Evolutionary conservation across 257 asterid genomes (phyloP).

Genomic region (Fraxinus excelsior): DNA sequence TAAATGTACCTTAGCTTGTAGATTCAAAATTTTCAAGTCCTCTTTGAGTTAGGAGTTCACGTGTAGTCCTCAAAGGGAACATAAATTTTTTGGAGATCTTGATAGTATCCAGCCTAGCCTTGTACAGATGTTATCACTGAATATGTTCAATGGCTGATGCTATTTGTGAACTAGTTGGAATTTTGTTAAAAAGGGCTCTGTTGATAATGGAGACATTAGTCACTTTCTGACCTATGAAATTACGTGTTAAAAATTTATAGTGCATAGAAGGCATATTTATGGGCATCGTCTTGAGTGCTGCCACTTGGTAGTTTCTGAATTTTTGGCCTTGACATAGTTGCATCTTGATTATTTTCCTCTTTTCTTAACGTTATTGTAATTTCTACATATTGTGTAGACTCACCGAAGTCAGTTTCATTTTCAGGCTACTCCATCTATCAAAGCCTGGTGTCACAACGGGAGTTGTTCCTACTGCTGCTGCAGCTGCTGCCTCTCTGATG

Average conservation of each 20-base stretch:
- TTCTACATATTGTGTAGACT: not conserved
- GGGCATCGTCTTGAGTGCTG: not conserved
- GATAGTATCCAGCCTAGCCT: too few relatives aligned
- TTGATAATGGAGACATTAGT: not conserved
- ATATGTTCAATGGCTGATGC: not conserved
- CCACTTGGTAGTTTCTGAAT: not conserved
- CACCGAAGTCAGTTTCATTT: conserved; percentile 3
- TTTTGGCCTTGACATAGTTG: not conserved
- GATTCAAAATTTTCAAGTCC: not conserved
- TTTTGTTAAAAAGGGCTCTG: not conserved
- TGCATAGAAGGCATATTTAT: conserved; percentile 1
- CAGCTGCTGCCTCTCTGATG: conserved; percentile 93
- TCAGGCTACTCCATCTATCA: conserved; percentile 91
- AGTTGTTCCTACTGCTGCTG: conserved; percentile 93
- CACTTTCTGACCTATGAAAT: not conserved
- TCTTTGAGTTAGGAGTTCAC: not conserved
- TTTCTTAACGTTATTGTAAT: not conserved
- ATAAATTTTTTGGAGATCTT: too few relatives aligned
- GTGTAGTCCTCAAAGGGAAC: not conserved
- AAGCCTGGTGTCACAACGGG: conserved; percentile 84
- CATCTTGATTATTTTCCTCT: not conserved
- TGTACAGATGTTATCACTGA: not conserved
- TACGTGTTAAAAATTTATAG: not conserved
- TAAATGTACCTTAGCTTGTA: not conserved
- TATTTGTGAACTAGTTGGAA: not conserved